Evolutionary conservation across 192 early-diverging fungal species (phyloP).

Genomic region (Coemansia reversa): DNA sequence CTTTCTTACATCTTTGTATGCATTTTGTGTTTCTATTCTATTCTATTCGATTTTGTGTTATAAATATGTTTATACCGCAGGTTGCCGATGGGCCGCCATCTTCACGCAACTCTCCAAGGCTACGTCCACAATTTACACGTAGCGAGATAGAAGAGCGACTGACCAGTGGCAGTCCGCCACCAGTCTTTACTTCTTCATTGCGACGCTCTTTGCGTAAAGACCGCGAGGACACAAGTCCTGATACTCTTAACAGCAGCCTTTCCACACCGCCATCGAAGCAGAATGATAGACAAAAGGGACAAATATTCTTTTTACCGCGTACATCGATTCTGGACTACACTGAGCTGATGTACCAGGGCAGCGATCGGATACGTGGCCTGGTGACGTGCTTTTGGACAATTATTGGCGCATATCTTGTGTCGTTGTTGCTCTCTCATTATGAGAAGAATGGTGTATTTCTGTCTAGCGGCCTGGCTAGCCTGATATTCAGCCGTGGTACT

Average conservation of each 20-base stretch:
- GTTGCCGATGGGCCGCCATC: constrained; percentile 35
- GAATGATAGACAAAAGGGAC: neutral
- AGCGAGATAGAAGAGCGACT: constrained; percentile 26
- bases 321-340: constrained; percentile 55
- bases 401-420: constrained; percentile 44
- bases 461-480: constrained; percentile 25
- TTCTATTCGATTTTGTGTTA: neutral
- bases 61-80: constrained; percentile 39
- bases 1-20: neutral
- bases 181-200: constrained; percentile 31
- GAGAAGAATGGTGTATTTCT: constrained; percentile 42
- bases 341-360: constrained; percentile 54
- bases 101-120: constrained; percentile 33
- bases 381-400: constrained; percentile 56
- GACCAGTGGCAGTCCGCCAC: constrained; percentile 19
- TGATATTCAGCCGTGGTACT: constrained; percentile 54
- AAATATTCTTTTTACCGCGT: constrained; percentile 34
- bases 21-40: neutral
- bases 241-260: neutral
- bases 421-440: constrained; percentile 40
- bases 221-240: constrained; percentile 8
- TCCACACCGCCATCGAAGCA: neutral
- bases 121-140: constrained; percentile 27
- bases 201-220: constrained; percentile 36
- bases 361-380: constrained; percentile 44